phyloP scores from a whole-genome alignment of 2,329 filamentous ascomycete genomes.

The Westerdykella aurantiaca region DNA sequence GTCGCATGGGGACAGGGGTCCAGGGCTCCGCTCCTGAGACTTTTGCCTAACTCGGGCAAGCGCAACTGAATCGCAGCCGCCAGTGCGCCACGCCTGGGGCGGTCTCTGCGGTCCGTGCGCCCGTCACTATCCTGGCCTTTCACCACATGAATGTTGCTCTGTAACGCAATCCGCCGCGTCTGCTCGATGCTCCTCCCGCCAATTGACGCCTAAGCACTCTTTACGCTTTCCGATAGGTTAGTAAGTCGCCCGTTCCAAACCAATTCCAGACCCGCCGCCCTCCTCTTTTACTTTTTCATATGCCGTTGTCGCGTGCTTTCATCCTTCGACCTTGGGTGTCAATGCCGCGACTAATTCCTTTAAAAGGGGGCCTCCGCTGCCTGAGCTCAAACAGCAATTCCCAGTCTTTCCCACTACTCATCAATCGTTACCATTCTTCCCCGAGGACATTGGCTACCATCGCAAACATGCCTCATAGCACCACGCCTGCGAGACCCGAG shows the following conservation, averaged over 20 bases:
- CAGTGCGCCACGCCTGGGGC: no score
- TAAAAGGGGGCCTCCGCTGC: conserved; percentile 30
- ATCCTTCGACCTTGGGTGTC: conserved; percentile 19
- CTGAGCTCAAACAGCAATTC: conserved; percentile 11
- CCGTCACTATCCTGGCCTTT: background rate
- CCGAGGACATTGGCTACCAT: conserved; percentile 27
- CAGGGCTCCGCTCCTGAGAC: no score
- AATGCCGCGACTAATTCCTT: conserved; percentile 32
- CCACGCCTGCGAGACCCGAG: conserved; percentile 32
- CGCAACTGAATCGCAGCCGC: no score
- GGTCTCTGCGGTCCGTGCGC: no score
- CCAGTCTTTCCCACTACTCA: conserved; percentile 11
- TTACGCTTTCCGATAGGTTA: conserved; percentile 24
- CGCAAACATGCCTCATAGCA: conserved; percentile 30
- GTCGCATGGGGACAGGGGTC: no score
- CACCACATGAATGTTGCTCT: conserved; percentile 13
- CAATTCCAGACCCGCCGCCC: conserved; percentile 11
- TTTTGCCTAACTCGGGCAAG: no score
- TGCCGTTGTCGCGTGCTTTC: conserved; percentile 22
- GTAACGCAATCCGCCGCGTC: conserved; percentile 14
- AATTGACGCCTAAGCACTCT: conserved; percentile 8
- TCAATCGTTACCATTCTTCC: conserved; percentile 10
- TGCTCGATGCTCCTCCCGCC: conserved; percentile 12
- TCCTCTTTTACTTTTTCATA: conserved; percentile 24
- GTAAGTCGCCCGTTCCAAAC: conserved; percentile 5